Base-by-base conservation (phyloP, 1,284 basidiomycete species). In the Marasmius fiardii region DNA sequence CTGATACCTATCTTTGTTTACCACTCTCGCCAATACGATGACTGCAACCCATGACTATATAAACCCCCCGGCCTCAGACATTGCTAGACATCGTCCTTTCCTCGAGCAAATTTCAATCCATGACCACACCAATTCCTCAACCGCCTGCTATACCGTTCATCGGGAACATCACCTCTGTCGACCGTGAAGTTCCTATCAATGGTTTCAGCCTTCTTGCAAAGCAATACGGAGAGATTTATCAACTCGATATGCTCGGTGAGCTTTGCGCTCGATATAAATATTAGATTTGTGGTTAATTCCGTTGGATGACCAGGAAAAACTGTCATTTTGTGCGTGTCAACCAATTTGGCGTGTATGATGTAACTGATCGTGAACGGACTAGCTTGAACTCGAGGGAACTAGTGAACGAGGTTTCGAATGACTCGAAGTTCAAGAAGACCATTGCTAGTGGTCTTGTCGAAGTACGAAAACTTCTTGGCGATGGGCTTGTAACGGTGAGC, bases 201-300 rank as follows among this genome's bases (percentile, higher is more conserved):
- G 74, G 75, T 1, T 74, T 77, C 54, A 59, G 58, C 24, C 70
- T 75, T 8, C 71, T 80, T 26, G 69, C 73, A 5, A 68, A 75
- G 56, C 71, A 74, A 52, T 79, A 78, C 61, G 78, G 79, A 31
- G 75, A 77, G 55, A 78, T 80, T 33, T 79, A 72, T 63, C 62
- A 72, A 57, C 68, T 81, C 37, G 65, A 73, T 56, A 54, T 78
- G 21, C 59, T 76, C 28, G 73, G 76, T 74, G 52, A 35, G 71
- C 53, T 4, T 10, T 31, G 24, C 23, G 2, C 41, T 18, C 1
- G 10, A 20, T 28, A 1, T 3, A 6, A 16, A 18, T 10, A 31
- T 3, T 24, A 14, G 11, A 23, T 35, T 31, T 43, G 10, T 20
- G 31, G 45, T 1, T 31, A 48, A 45, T n/a, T 26, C 18, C 4